Conservation (phyloP, 2,329 filamentous ascomycete species). For the Sarocladium brachiariae region DNA sequence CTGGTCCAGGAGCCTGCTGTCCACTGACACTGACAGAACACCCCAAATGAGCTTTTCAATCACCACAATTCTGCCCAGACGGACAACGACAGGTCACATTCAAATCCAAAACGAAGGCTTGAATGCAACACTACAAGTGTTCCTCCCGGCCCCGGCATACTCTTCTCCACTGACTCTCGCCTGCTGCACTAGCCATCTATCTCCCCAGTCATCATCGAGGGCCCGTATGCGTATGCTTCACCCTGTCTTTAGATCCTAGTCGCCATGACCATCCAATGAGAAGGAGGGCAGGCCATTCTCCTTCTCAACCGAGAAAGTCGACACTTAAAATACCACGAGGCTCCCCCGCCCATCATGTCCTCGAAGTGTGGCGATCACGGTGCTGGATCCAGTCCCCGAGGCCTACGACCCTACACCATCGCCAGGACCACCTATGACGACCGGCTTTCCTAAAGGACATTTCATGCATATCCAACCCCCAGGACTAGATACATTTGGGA, state of each 20-base stretch:
- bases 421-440: neutral
- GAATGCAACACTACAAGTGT: neutral
- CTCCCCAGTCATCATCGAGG: neutral
- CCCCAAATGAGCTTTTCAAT: neutral
- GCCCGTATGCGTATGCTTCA: slow-evolving; percentile 1
- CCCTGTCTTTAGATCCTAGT: neutral
- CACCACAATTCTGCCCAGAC: neutral
- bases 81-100: slow-evolving; percentile 1
- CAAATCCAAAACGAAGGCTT: neutral
- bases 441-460: too few species aligned
- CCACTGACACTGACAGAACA: neutral
- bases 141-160: neutral
- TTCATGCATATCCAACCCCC: too few species aligned
- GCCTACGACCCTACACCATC: too few species aligned
- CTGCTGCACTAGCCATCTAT: slow-evolving; percentile 1
- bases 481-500: too few species aligned
- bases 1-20: neutral
- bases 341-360: neutral
- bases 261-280: neutral
- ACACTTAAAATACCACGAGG: neutral
- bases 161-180: neutral
- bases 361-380: neutral
- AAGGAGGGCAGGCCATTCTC: too few species aligned
- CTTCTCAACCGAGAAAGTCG: neutral
- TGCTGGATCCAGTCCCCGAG: too few species aligned